Evolutionary conservation across 1,139 yeast species (phyloP).

Genomic region (Candida labiduridarum): DNA sequence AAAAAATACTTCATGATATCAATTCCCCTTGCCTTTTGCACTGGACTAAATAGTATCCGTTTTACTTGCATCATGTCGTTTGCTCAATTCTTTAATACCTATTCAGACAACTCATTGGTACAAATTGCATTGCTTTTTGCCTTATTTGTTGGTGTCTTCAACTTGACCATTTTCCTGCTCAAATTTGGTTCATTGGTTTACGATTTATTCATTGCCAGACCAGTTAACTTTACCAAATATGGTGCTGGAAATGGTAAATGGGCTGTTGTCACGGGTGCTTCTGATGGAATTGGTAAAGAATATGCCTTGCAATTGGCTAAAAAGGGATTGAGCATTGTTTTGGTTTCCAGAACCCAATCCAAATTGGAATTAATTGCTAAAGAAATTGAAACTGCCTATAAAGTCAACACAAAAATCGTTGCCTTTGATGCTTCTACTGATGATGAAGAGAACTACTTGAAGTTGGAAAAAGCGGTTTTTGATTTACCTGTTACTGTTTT

Average conservation of each 20-base stretch:
- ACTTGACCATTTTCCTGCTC: constrained; percentile 42
- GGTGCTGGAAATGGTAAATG: constrained; percentile 68
- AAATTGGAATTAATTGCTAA: constrained; percentile 69
- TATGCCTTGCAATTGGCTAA: constrained; percentile 83
- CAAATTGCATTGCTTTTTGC: constrained; percentile 33
- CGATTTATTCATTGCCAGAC: constrained; percentile 67
- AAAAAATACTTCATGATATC: neutral
- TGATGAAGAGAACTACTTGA: constrained; percentile 53
- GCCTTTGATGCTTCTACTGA: constrained; percentile 80
- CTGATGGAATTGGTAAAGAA: constrained; percentile 97
- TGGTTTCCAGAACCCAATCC: constrained; percentile 81
- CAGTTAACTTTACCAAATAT: constrained; percentile 63
- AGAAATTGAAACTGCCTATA: constrained; percentile 63
- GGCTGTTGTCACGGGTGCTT: constrained; percentile 96
- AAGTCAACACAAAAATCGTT: constrained; percentile 64
- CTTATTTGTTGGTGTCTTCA: constrained; percentile 54
- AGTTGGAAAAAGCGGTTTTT: constrained; percentile 43
- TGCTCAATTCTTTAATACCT: constrained; percentile 18
- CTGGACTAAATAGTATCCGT: neutral
- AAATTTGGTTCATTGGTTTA: constrained; percentile 45
- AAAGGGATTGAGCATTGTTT: constrained; percentile 78
- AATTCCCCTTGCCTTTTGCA: neutral
- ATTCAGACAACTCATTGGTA: constrained; percentile 21
- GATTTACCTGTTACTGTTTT: constrained; percentile 68
- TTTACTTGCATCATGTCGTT: constrained; percentile 16